Base-by-base conservation (phyloP, 805 yeast species). In the Ogataea naganishii region DNA sequence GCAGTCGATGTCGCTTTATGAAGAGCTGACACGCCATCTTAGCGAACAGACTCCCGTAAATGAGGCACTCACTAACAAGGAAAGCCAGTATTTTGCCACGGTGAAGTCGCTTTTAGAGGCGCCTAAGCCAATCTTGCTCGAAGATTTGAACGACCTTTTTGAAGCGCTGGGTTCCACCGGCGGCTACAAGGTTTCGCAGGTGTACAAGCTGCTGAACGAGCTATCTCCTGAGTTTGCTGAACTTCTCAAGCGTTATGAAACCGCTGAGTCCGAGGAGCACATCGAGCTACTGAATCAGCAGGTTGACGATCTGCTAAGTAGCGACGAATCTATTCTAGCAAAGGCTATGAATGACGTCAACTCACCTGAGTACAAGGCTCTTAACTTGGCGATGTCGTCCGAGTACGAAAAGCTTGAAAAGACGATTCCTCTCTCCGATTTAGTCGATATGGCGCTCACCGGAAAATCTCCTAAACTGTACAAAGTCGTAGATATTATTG, bases 71-170 rank as follows among this genome's bases (percentile, higher is more conserved):
- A n/a, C n/a, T n/a, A n/a, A n/a, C n/a, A n/a, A n/a, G n/a, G n/a
- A n/a, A n/a, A n/a, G n/a, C n/a, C n/a, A n/a, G n/a, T n/a, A n/a
- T n/a, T n/a, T n/a, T n/a, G n/a, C n/a, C n/a, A n/a, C n/a, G n/a
- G n/a, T n/a, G 14, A 40, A 46, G 26, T 29, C 31, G 19, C 38
- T 51, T 18, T 30, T 47, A 18, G 39, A 40, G 20, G 34, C 38
- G 23, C 51, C 52, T 15, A 33, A 41, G 35, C 53, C 52, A 23
- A 47, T 48, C 29, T 45, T 41, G 29, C 33, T 48, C 12, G 15
- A 29, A 18, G 53, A 49, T 30, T 24, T 49, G n/a, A 44, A 41
- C 30, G 49, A 47, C 31, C 31, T 45, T n/a, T n/a, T n/a, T n/a
- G n/a, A n/a, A n/a, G n/a, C n/a, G n/a, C 27, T 51, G 20, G 47